phyloP scores from a whole-genome alignment of 768 basidiomycete species.

The Panus rudis region DNA sequence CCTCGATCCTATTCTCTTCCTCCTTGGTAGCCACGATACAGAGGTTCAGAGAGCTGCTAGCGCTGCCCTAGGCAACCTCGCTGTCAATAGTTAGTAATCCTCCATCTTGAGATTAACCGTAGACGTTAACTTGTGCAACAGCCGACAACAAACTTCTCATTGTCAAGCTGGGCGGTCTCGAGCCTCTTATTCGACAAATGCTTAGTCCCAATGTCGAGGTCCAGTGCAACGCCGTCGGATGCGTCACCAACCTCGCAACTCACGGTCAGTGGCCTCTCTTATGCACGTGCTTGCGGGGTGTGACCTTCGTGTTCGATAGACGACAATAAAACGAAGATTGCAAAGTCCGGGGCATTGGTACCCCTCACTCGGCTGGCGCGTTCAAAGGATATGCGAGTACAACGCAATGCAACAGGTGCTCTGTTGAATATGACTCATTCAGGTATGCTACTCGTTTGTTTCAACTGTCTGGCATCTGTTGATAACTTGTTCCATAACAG shows the following conservation, averaged over 20 bases:
- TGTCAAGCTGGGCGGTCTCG: slow-evolving; percentile 94
- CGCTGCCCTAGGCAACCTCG: slow-evolving; percentile 94
- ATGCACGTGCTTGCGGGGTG: not conserved
- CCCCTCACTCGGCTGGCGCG: slow-evolving; percentile 93
- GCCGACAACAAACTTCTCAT: slow-evolving; percentile 99
- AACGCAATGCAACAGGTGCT: slow-evolving; percentile 97
- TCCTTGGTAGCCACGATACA: slow-evolving; percentile 94
- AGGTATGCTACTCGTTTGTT: slow-evolving; percentile 41
- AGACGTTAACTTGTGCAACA: slow-evolving; percentile 28
- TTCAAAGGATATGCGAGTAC: slow-evolving; percentile 99
- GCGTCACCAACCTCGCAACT: slow-evolving; percentile 96
- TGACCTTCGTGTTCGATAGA: slow-evolving; percentile 41
- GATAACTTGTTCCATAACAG: slow-evolving; percentile 38
- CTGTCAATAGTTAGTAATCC: slow-evolving; percentile 82
- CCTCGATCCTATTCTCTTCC: slow-evolving; percentile 94
- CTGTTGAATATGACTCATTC: slow-evolving; percentile 99
- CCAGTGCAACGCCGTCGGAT: slow-evolving; percentile 98
- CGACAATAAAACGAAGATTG: slow-evolving; percentile 99
- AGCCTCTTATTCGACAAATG: slow-evolving; percentile 98
- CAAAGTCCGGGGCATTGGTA: slow-evolving; percentile 97
- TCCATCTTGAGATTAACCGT: slow-evolving; percentile 7
- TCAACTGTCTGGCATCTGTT: no score
- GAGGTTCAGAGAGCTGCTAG: slow-evolving; percentile 98
- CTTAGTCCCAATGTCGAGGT: slow-evolving; percentile 98
- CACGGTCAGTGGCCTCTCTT: slow-evolving; percentile 58